A percentile compares a stretch with the other conserved stretches of the same genome.
Evolutionary conservation across 352 stramenopile species (phyloP).

Genomic region (Pythium sp.): DNA sequence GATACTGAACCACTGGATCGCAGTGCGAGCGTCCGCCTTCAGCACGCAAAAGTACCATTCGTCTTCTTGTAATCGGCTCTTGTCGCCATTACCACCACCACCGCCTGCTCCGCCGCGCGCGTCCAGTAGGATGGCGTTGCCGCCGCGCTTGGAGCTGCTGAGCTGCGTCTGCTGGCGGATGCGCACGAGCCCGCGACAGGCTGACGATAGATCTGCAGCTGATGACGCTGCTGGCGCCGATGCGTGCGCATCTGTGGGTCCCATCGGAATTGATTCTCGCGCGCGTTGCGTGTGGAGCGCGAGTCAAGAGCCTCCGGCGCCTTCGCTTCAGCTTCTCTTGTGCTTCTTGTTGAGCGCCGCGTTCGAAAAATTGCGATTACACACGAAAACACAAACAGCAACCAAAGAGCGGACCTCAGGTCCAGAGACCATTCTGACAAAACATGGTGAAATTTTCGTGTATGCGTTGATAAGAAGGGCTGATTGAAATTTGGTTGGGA

Average conservation of each 20-base stretch:
- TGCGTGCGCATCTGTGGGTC: background rate
- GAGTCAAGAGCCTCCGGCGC: background rate
- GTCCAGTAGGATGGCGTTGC: constrained; percentile 10
- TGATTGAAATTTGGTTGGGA: background rate
- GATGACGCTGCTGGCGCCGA: background rate
- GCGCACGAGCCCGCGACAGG: constrained; percentile 38
- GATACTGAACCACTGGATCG: constrained; percentile 43
- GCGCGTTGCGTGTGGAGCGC: background rate
- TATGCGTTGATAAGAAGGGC: background rate
- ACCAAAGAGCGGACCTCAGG: background rate
- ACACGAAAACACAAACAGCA: background rate
- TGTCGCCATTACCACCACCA: constrained; percentile 7
- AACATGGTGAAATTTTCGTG: background rate
- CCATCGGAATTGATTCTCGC: background rate
- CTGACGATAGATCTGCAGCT: background rate
- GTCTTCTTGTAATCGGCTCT: constrained; percentile 29
- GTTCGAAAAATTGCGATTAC: constrained; percentile 3
- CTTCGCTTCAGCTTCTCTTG: constrained; percentile 1
- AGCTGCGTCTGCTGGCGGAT: constrained; percentile 36
- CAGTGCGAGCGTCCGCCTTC: constrained; percentile 4
- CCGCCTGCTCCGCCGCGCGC: background rate
- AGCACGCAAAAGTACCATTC: constrained; percentile 52
- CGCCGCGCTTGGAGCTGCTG: constrained; percentile 5
- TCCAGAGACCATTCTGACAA: background rate
- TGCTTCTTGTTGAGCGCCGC: background rate